Evolutionary conservation across 306 rosid species (phyloP).

Genomic region (Corylus heterophylla): DNA sequence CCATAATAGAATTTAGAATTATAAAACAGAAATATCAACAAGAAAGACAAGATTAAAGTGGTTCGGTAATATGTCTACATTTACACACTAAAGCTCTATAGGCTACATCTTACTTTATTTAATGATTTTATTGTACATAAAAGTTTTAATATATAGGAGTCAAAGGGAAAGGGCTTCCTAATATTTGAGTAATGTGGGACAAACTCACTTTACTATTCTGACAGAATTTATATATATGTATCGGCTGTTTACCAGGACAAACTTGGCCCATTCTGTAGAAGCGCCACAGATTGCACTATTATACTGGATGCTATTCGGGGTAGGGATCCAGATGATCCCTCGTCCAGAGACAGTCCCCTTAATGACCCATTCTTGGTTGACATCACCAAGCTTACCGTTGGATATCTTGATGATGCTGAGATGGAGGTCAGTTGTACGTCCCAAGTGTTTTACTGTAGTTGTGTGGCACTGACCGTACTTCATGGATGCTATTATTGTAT

Average conservation of each 20-base stretch:
- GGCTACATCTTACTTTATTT: too few species aligned
- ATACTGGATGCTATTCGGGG: slow-evolving; percentile 68
- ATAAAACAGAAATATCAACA: too few species aligned
- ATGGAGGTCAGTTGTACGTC: slow-evolving; percentile 54
- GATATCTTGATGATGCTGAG: slow-evolving; percentile 75
- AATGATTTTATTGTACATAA: too few species aligned
- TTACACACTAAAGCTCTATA: too few species aligned
- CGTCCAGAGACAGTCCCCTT: slow-evolving; percentile 56
- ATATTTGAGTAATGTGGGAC: too few species aligned
- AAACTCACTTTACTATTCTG: too few species aligned
- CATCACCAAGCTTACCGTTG: slow-evolving; percentile 60
- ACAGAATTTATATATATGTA: slow-evolving; percentile 15
- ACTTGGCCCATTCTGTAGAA: slow-evolving; percentile 82
- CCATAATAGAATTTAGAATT: too few species aligned
- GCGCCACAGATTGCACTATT: slow-evolving; percentile 65
- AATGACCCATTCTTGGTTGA: slow-evolving; percentile 66
- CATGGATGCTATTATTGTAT: not conserved
- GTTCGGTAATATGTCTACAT: too few species aligned
- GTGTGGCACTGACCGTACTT: slow-evolving; percentile 17
- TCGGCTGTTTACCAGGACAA: slow-evolving; percentile 55
- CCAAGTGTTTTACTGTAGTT: slow-evolving; percentile 13
- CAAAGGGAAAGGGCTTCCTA: too few species aligned
- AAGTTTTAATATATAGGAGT: too few species aligned
- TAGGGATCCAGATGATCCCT: slow-evolving; percentile 62
- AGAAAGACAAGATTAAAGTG: too few species aligned